Evolutionary conservation across 1,284 basidiomycete genomes (phyloP).

Genomic region (Cryptococcus sp.): DNA sequence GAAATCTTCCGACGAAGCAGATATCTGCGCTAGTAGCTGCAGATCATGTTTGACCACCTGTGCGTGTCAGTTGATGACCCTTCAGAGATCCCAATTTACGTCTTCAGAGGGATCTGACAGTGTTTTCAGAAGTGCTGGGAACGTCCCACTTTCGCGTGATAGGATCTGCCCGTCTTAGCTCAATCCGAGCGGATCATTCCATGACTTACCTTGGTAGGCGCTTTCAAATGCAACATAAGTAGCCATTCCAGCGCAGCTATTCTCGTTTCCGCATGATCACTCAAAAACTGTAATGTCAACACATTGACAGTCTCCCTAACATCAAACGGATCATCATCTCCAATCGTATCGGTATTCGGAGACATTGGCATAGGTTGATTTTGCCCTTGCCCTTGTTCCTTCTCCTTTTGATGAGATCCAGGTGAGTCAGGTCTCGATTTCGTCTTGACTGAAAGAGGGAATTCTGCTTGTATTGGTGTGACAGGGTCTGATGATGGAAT

Average conservation of each 20-base stretch:
- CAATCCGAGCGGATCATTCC: not conserved
- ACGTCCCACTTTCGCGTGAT: conserved; percentile 93
- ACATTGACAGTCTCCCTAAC: conserved; percentile 88
- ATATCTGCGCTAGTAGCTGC: conserved; percentile 90
- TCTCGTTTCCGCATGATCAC: conserved; percentile 92
- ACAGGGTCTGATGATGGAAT: conserved; percentile 48
- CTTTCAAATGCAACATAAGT: conserved; percentile 96
- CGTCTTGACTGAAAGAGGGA: conserved; percentile 21
- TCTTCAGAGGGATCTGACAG: conserved; percentile 95
- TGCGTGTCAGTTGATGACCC: no score
- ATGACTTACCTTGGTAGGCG: conserved; percentile 73
- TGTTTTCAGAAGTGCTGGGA: conserved; percentile 90
- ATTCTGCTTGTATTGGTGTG: conserved; percentile 35
- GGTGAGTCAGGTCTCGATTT: conserved; percentile 26
- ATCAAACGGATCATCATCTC: conserved; percentile 75
- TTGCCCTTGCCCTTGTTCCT: not conserved
- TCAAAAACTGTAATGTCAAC: conserved; percentile 87
- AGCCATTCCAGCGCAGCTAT: conserved; percentile 97
- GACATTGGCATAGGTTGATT: conserved; percentile 12
- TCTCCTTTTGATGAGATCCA: conserved; percentile 10
- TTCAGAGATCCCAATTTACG: conserved; percentile 37
- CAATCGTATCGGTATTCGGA: conserved; percentile 31
- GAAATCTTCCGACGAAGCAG: conserved; percentile 82
- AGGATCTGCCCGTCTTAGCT: conserved; percentile 61
- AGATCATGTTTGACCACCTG: conserved; percentile 82